These are phyloP conservation scores for Helotiales sp. DNA, from an alignment of 2,329 filamentous ascomycete species.

Conservation along the genomic window DNA sequence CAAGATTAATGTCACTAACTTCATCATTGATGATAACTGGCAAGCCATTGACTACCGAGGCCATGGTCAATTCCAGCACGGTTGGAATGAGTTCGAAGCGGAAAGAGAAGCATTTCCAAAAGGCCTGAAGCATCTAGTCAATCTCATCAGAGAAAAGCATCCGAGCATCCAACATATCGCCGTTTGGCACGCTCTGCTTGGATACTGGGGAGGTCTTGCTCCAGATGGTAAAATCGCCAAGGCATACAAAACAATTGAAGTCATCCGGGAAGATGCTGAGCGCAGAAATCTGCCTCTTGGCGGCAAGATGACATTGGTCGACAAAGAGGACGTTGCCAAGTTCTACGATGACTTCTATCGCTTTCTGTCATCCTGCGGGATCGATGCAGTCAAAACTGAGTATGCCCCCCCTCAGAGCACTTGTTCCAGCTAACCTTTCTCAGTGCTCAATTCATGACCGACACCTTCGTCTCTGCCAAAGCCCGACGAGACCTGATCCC, in stretches of 20 bases:
- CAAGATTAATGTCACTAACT: slow-evolving; percentile 74
- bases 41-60: slow-evolving; percentile 66
- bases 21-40: slow-evolving; percentile 99
- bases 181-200: slow-evolving; percentile 87
- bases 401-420: slow-evolving; percentile 11
- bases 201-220: slow-evolving; percentile 91
- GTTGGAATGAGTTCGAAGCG: slow-evolving; percentile 86
- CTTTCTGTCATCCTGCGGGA: slow-evolving; percentile 71
- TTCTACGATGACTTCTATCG: slow-evolving; percentile 92
- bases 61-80: slow-evolving; percentile 54
- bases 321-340: slow-evolving; percentile 68
- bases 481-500: slow-evolving; percentile 71
- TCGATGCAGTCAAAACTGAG: slow-evolving; percentile 92
- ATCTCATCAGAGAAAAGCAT: slow-evolving; percentile 66
- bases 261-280: slow-evolving; percentile 50
- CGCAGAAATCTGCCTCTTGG: slow-evolving; percentile 51
- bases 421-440: slow-evolving; percentile 2
- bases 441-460: slow-evolving; percentile 79
- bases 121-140: slow-evolving; percentile 72
- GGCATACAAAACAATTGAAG: slow-evolving; percentile 72
- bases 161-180: slow-evolving; percentile 78
- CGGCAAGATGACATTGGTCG: slow-evolving; percentile 71
- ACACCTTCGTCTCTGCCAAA: slow-evolving; percentile 68
- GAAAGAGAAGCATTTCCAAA: slow-evolving; percentile 75
- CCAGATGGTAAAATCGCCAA: slow-evolving; percentile 71